Percentiles rank a stretch among this genome's conserved stretches.
These are phyloP conservation scores for Xylaria hypoxylon DNA, from an alignment of 2,329 filamentous ascomycete species.

Conservation along the genomic window DNA sequence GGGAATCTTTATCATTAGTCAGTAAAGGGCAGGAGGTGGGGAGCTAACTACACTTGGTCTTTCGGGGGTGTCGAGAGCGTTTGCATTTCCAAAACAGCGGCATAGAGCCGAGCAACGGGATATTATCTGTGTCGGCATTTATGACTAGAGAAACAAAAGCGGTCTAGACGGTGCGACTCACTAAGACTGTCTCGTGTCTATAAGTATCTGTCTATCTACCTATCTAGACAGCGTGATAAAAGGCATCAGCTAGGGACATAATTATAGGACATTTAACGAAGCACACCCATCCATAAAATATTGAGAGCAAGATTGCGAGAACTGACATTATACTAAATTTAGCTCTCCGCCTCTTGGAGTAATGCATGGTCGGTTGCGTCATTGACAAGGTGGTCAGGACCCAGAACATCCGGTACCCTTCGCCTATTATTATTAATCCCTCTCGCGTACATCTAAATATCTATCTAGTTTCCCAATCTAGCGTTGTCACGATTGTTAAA, in stretches of 20 bases:
- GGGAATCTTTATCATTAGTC: conserved; percentile 22
- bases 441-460: neutral
- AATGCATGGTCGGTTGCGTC: neutral
- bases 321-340: neutral
- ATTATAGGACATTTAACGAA: conserved; percentile 16
- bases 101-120: conserved; percentile 31
- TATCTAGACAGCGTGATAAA: conserved; percentile 24
- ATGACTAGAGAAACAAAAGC: conserved; percentile 39
- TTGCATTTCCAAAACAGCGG: conserved; percentile 32
- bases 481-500: neutral
- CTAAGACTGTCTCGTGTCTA: conserved; percentile 36
- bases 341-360: neutral
- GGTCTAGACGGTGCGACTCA: conserved; percentile 42
- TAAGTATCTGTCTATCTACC: neutral
- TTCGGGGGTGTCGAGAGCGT: conserved; percentile 25
- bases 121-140: conserved; percentile 35
- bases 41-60: conserved; percentile 5
- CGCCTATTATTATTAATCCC: neutral
- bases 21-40: conserved; percentile 13
- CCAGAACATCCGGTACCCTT: neutral
- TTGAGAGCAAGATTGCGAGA: neutral
- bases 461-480: neutral
- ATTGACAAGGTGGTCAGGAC: neutral
- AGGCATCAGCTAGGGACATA: conserved; percentile 19
- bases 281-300: neutral